Evolutionary conservation across 805 yeast genomes (phyloP), one percentile per base, ranked within the genome.

Genomic region (Candida vaughaniae): DNA sequence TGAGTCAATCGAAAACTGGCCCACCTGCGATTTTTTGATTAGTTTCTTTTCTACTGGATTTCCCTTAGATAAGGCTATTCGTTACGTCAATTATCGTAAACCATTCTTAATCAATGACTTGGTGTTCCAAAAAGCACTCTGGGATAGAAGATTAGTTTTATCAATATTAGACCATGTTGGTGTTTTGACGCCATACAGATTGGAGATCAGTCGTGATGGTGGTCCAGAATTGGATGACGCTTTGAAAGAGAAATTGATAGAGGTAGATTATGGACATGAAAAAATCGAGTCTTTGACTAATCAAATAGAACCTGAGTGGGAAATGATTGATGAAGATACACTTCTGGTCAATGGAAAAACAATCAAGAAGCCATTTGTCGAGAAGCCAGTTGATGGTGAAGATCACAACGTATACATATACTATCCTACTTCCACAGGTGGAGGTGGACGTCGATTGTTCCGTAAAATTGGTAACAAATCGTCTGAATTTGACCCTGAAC

Each of bases 381-480:
- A 93, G 60, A 93, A 93, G 51, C 99, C 99, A 1, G 98, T 90
- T 3, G 96, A 93, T 60, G 99, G 99, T 37, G 99, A 93, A 63
- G 96, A 93, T 62, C 99, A 93, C 62, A 93, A 93, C 55, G 91
- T 93, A 31, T 86, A 84, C 59, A 90, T 93, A 26, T 93, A 93
- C 63, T 93, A 91, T 58, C 84, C 90, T 23, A 75, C 77, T 39
- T 76, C 83, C 41, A 84, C 85, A 35, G 99, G 99, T 31, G 99
- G 99, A 39, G 99, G 99, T 47, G 99, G 99, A 18, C 75, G 99
- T 43, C 73, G 95, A 35, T 67, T 93, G 44, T 93, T 93, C 68
- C 75, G 99, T 47, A 93, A 93, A 57, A 95, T 93, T 42, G 99
- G 98, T 42, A 93, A 93, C 66, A 93, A 93, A 63, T 85, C 95